Base-by-base conservation (phyloP, 495 filamentous ascomycete species). In the Neurospora terricola region DNA sequence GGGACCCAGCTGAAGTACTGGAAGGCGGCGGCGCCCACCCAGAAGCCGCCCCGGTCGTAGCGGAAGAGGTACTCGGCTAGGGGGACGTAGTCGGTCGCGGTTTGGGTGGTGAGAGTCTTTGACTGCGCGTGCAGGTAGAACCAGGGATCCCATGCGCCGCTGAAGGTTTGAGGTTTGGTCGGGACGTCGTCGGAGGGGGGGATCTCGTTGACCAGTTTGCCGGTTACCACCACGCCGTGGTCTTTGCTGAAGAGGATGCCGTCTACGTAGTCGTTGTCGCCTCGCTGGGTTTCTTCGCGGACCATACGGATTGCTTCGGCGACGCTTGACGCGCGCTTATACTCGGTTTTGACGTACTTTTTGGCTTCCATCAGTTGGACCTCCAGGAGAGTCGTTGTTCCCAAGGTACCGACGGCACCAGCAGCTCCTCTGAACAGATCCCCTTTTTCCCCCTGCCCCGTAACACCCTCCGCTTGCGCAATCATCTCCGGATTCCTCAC, bases 11-110 rank as follows among this genome's bases (percentile, higher is more conserved):
- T 43, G 79, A 89, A 89, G 76, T 88, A 89, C 37, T 81, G 71
- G 78, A 89, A 90, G 11, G 86, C 88, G 8, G 84, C 83, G 34
- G 77, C 73, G 40, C 87, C 87, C 21, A 88, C 85, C 88, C 87
- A 89, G 84, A 90, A 90, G 1, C 84, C 86, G 62, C 87, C 88
- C 9, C 88, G 83, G 78, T 89, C 88, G 77, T 90, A 88, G 16
- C 88, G 83, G 80, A 85, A 85, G 38, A 90, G 83, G 76, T 89
- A 89, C 74, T 88, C 86, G 12, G 79, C 78, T 0, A 88, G 76
- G 0, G 87, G 87, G 27, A 88, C 84, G 34, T 34, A 34, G 34
- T 34, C 34, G 37, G 80, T 83, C 6, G 76, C 71, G 0, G 77
- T 72, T 34, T 70, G 69, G 38, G 70, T 36, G 0, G 69, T 14